A percentile compares a stretch with the other conserved stretches of the same genome.
phyloP scores from a whole-genome alignment of 305 asterid genomes.

The Euphrasia arctica region DNA sequence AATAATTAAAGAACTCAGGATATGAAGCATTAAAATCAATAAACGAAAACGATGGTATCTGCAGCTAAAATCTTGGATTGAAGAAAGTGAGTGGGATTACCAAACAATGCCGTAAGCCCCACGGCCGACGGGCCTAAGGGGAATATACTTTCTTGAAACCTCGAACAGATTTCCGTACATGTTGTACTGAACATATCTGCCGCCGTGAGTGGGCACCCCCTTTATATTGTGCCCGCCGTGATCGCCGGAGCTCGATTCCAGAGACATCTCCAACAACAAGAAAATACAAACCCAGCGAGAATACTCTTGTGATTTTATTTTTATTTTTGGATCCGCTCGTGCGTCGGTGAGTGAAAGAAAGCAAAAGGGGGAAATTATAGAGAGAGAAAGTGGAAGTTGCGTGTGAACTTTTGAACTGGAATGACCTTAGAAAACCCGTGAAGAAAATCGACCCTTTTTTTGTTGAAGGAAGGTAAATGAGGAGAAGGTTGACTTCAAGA shows the following conservation, averaged over 20 bases:
- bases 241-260: conserved; percentile 65
- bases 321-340: background rate
- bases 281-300: conserved; percentile 18
- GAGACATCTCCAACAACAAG: conserved; percentile 34
- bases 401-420: conserved; percentile 8
- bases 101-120: conserved; percentile 79
- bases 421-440: conserved; percentile 4
- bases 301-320: background rate
- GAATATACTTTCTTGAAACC: conserved; percentile 64
- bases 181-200: conserved; percentile 68
- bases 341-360: background rate
- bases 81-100: conserved; percentile 26
- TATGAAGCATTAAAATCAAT: too few relatives aligned
- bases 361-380: conserved; percentile 19
- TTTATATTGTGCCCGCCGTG: conserved; percentile 59
- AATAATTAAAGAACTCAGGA: too few relatives aligned
- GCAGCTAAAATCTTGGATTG: background rate
- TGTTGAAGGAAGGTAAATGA: background rate
- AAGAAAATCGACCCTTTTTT: background rate
- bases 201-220: conserved; percentile 69
- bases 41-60: too few relatives aligned
- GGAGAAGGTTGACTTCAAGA: background rate
- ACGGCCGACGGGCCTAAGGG: conserved; percentile 69
- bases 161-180: conserved; percentile 78
- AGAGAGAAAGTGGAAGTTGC: conserved; percentile 25